Conservation (phyloP, 768 basidiomycete species). For the Fomitopsis serialis region DNA sequence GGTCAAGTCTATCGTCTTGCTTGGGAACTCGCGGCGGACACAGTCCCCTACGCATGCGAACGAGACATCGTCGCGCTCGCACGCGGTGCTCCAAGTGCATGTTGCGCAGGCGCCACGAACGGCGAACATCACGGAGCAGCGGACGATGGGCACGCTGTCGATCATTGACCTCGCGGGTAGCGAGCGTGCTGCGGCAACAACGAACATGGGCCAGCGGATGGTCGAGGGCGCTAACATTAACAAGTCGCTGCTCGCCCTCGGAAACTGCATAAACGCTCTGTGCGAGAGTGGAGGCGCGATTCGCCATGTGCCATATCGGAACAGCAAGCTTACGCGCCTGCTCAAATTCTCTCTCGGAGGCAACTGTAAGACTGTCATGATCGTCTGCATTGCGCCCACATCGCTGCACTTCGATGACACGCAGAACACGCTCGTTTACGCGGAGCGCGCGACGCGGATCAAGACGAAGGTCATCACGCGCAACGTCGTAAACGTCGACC, state of each 20-base stretch:
- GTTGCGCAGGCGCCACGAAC: conserved; percentile 84
- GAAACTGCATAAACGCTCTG: conserved; percentile 97
- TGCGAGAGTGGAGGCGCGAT: conserved; percentile 87
- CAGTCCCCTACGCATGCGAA: conserved; percentile 96
- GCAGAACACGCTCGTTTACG: conserved; percentile 96
- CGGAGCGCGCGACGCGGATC: conserved; percentile 96
- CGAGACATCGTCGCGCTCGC: conserved; percentile 93
- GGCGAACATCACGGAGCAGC: conserved; percentile 75
- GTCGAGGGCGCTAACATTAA: conserved; percentile 99
- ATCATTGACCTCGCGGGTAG: conserved; percentile 98
- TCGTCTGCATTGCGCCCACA: conserved; percentile 94
- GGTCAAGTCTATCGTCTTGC: conserved; percentile 88
- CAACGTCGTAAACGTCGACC: conserved; percentile 91
- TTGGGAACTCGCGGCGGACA: conserved; percentile 83
- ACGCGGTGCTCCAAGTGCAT: conserved; percentile 96
- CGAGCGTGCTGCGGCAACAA: conserved; percentile 93
- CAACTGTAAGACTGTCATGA: conserved; percentile 99
- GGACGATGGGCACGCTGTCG: conserved; percentile 85
- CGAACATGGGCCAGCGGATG: conserved; percentile 97
- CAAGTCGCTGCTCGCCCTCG: conserved; percentile 93
- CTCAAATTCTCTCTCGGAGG: conserved; percentile 98
- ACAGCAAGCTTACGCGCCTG: conserved; percentile 95
- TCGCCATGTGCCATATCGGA: conserved; percentile 93
- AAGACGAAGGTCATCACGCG: conserved; percentile 95
- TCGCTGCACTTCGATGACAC: conserved; percentile 97